A percentile compares a stretch with the other conserved stretches of the same genome.
Evolutionary conservation across 768 basidiomycete genomes (phyloP).

Genomic region (Nidula microcarpa): DNA sequence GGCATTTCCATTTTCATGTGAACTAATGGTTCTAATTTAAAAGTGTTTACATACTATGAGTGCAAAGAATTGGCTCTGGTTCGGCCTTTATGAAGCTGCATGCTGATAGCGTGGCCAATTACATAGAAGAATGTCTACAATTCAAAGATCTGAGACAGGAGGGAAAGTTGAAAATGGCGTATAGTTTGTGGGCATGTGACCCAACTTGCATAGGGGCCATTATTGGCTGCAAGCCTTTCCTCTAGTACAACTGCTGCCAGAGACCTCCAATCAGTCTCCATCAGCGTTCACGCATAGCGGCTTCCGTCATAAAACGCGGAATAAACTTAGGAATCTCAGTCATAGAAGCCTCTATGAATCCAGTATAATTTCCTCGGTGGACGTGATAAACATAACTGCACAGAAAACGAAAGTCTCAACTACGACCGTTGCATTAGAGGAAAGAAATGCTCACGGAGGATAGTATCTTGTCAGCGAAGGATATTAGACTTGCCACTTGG

Average conservation of each 20-base stretch:
- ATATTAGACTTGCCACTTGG: constrained; percentile 26
- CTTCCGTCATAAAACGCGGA: constrained; percentile 24
- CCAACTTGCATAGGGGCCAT: background rate
- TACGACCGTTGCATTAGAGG: background rate
- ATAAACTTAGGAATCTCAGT: constrained; percentile 26
- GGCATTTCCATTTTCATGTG: too few relatives aligned
- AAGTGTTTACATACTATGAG: too few relatives aligned
- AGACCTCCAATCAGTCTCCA: constrained; percentile 25
- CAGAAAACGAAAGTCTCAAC: too few relatives aligned
- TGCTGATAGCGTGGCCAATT: too few relatives aligned
- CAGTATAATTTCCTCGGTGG: constrained; percentile 18
- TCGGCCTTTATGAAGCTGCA: too few relatives aligned
- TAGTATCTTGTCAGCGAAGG: constrained; percentile 17
- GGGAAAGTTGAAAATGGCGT: too few relatives aligned
- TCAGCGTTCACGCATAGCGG: constrained; percentile 19
- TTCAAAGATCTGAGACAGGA: too few relatives aligned
- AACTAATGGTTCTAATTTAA: too few relatives aligned
- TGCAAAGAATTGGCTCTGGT: too few relatives aligned
- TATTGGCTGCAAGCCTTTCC: constrained; percentile 4
- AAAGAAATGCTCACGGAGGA: constrained; percentile 19
- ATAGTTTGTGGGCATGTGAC: too few relatives aligned
- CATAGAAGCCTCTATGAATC: constrained; percentile 21
- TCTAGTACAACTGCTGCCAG: constrained; percentile 15
- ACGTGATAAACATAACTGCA: constrained; percentile 29
- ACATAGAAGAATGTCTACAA: too few relatives aligned